Base-by-base conservation (phyloP, 2,329 filamentous ascomycete genomes). In the Leptosphaerulina australis region DNA sequence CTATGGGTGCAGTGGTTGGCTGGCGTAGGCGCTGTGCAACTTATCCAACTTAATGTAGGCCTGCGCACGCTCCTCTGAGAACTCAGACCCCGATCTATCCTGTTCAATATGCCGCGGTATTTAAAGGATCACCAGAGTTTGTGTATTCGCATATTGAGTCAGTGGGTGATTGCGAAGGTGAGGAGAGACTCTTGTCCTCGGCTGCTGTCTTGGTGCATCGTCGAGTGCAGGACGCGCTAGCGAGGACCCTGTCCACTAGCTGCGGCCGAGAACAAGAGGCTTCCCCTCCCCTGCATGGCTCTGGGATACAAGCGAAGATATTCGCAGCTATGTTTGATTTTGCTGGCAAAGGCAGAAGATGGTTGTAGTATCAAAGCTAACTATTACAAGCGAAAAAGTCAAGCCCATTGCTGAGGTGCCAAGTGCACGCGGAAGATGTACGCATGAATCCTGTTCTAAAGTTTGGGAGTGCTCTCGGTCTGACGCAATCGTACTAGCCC, bases 401-500 rank as follows among this genome's bases (percentile, higher is more conserved):
- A 9, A 43, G 20, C 15, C 29, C 9, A 5, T 29, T n/a, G 30
- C 9, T 9, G 28, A 30, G 25, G 21, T 14, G 2, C 24, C 30
- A 5, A 15, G 3, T 30, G 41, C 48, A 37, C 15, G 24, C 4
- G 31, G 29, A 30, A 18, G 5, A 21, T 36, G 14, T 14, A 38
- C 21, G 18, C 18, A 8, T 35, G 2, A 6, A 9, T 12, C 15
- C 21, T 11, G 7, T 7, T 28, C 26, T 49, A 53, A 14, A 53
- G 40, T 31, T 53, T 53, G 17, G 49, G 49, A 5, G 49, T 47
- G 44, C 44, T 37, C 12, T 53, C 50, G 1, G 47, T 44, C 44
- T 55, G 51, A 5, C 40, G 39, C 36, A 55, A n/a, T 20, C 51
- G 51, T 10, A 55, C 46, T 15, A 55, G 34, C 18, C 51, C 51